Conservation (phyloP, 495 filamentous ascomycete species). For the Hypoxylon intermedium region DNA sequence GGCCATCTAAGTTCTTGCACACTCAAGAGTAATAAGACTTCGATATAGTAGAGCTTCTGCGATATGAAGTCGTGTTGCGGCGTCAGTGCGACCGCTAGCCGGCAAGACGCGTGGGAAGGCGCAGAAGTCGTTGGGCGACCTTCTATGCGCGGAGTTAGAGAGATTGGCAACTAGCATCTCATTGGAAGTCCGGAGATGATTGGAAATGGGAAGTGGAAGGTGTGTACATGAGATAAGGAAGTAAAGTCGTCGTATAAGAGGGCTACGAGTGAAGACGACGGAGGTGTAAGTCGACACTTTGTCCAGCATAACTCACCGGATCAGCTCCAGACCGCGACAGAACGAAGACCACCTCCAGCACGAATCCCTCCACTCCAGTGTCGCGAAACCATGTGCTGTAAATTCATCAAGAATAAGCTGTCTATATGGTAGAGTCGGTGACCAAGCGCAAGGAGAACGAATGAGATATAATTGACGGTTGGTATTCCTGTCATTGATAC, state of each 20-base stretch:
- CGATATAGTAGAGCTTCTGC: conserved; percentile 1
- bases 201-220: neutral
- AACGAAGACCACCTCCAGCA: conserved; percentile 30
- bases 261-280: neutral
- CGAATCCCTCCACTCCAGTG: conserved; percentile 35
- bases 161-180: conserved; percentile 3
- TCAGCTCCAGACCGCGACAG: conserved; percentile 37
- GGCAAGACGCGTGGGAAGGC: conserved; percentile 3
- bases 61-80: conserved; percentile 8
- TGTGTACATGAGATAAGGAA: conserved; percentile 9
- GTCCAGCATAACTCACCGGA: conserved; percentile 21
- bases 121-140: conserved; percentile 18
- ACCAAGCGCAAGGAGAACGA: neutral
- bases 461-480: conserved; percentile 17
- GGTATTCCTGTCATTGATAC: conserved; percentile 19
- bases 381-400: conserved; percentile 24
- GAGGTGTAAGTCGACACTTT: conserved; percentile 12
- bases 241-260: neutral
- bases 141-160: conserved; percentile 27
- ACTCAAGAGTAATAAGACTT: neutral
- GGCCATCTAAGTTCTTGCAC: conserved; percentile 5
- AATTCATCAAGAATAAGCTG: conserved; percentile 31
- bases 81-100: conserved; percentile 6
- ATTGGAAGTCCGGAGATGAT: neutral
- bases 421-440: conserved; percentile 3